These are phyloP conservation scores for Argentina anserina DNA, from an alignment of 306 rosid species.

Conservation along the genomic window DNA sequence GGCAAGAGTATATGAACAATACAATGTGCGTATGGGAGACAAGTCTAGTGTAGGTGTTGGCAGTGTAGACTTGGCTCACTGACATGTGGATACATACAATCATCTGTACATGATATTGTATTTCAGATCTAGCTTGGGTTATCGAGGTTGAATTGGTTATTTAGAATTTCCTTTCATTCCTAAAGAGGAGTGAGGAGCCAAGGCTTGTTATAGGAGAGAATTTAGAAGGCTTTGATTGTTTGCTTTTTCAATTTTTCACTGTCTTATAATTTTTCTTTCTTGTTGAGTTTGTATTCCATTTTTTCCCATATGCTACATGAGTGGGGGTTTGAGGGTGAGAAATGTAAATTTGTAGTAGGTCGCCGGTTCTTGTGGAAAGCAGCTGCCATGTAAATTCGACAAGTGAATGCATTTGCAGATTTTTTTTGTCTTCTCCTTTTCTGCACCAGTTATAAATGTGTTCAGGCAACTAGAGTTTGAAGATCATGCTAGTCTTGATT, in stretches of 20 bases:
- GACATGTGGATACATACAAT: constrained; percentile 31
- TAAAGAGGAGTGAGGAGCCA: constrained; percentile 40
- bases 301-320: constrained; percentile 67
- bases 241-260: constrained; percentile 17
- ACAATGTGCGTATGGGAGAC: constrained; percentile 75
- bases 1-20: constrained; percentile 74
- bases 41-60: constrained; percentile 84
- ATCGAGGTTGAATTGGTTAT: constrained; percentile 41
- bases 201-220: constrained; percentile 58
- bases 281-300: constrained; percentile 58
- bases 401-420: constrained; percentile 53
- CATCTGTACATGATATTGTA: constrained; percentile 61
- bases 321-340: constrained; percentile 84
- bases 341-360: constrained; percentile 83
- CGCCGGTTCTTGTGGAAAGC: constrained; percentile 55
- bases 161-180: constrained; percentile 58
- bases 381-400: constrained; percentile 74
- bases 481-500: neutral
- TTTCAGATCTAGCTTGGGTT: constrained; percentile 49
- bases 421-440: constrained; percentile 14
- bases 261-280: constrained; percentile 20
- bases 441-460: constrained; percentile 31
- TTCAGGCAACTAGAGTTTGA: constrained; percentile 22
- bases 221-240: constrained; percentile 66
- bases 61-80: constrained; percentile 80